Conservation (phyloP, 148 eudicot genomes). For the Dysphania ambrosioides region DNA sequence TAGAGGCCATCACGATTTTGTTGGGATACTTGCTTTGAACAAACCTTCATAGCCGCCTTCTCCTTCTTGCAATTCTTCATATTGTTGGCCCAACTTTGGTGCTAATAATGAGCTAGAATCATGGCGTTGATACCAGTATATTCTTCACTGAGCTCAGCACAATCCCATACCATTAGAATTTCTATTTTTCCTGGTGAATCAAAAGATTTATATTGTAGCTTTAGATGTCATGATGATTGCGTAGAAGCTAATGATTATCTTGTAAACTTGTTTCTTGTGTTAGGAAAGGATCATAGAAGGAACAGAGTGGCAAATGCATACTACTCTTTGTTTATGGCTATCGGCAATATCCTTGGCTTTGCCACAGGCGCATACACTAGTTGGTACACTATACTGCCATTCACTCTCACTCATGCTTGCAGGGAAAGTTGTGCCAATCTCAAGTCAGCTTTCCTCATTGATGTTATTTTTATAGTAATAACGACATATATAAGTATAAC, state of each 20-base stretch:
- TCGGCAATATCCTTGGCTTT: slow-evolving; percentile 91
- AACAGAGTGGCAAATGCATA: slow-evolving; percentile 98
- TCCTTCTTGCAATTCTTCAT: no score
- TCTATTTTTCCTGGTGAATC: no score
- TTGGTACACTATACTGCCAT: slow-evolving; percentile 75
- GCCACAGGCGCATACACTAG: slow-evolving; percentile 88
- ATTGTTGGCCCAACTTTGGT: no score
- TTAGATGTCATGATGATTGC: neutral
- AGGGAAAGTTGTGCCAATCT: slow-evolving; percentile 79
- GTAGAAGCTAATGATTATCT: neutral
- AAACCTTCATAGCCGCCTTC: no score
- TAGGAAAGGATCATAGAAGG: slow-evolving; percentile 87
- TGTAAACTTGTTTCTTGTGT: slow-evolving; percentile 14
- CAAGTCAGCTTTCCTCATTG: slow-evolving; percentile 67
- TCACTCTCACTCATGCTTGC: slow-evolving; percentile 76
- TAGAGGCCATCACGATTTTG: no score
- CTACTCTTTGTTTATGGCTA: slow-evolving; percentile 90
- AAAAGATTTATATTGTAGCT: neutral
- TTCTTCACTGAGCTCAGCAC: no score
- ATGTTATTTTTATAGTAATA: slow-evolving; percentile 47
- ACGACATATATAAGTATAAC: slow-evolving; percentile 71
- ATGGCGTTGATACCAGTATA: no score
- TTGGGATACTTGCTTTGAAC: no score
- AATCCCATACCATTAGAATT: no score
- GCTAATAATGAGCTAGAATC: no score